phyloP scores from a whole-genome alignment of 805 yeast genomes.

The Blastobotrys parvus region DNA sequence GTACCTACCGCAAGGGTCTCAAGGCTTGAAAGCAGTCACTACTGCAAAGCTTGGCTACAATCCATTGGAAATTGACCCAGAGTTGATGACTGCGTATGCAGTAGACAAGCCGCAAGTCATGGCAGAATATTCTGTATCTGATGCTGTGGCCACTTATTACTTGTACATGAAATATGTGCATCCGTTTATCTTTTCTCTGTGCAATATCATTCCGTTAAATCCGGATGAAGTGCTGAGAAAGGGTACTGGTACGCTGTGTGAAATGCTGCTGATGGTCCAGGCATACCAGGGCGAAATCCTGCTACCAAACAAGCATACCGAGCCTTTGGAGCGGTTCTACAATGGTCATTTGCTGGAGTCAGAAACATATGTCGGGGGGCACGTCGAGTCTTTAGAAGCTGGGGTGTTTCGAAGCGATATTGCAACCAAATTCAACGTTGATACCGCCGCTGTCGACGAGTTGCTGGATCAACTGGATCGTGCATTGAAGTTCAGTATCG shows the following conservation, averaged over 20 bases:
- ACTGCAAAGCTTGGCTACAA: slow-evolving; percentile 92
- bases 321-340: slow-evolving; percentile 89
- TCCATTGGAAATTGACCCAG: slow-evolving; percentile 96
- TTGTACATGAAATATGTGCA: slow-evolving; percentile 94
- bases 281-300: slow-evolving; percentile 73
- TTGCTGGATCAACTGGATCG: slow-evolving; percentile 61
- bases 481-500: slow-evolving; percentile 75
- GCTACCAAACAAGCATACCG: slow-evolving; percentile 88
- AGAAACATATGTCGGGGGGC: slow-evolving; percentile 98
- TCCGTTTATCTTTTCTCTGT: slow-evolving; percentile 90
- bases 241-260: slow-evolving; percentile 98
- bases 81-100: slow-evolving; percentile 96
- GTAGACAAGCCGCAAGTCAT: slow-evolving; percentile 83
- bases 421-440: slow-evolving; percentile 64
- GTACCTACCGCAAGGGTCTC: slow-evolving; percentile 96
- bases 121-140: slow-evolving; percentile 97
- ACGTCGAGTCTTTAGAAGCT: slow-evolving; percentile 94
- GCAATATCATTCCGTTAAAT: slow-evolving; percentile 89
- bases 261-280: slow-evolving; percentile 92
- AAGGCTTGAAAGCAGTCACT: slow-evolving; percentile 96
- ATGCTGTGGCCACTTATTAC: slow-evolving; percentile 97
- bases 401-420: slow-evolving; percentile 95
- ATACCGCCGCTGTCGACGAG: slow-evolving; percentile 76
- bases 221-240: slow-evolving; percentile 95
- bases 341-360: slow-evolving; percentile 90